These are phyloP conservation scores for Infundibulicybe gibba DNA, from an alignment of 768 basidiomycete species.

Conservation along the genomic window DNA sequence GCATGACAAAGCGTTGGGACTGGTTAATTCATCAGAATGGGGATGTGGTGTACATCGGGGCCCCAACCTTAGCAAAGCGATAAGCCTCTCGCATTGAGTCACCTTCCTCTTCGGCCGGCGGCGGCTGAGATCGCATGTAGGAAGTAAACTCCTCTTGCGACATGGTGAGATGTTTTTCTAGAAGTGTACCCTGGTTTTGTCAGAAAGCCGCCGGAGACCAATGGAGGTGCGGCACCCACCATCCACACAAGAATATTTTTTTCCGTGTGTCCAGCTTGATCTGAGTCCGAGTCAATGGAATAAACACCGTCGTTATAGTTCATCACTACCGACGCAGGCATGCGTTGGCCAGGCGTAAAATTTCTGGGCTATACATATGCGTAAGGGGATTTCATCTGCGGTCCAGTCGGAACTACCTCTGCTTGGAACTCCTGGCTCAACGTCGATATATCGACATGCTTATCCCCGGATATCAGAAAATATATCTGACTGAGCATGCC, in stretches of 20 bases:
- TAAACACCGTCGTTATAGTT: conserved; percentile 66
- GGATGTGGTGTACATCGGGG: not conserved
- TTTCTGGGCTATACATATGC: conserved; percentile 36
- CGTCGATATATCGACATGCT: conserved; percentile 54
- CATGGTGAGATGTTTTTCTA: conserved; percentile 86
- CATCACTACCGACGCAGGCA: conserved; percentile 70
- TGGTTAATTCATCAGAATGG: conserved; percentile 14
- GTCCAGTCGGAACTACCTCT: conserved; percentile 42
- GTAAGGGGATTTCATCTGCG: not conserved
- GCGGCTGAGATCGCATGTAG: conserved; percentile 38
- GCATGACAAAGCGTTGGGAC: conserved; percentile 76
- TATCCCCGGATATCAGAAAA: conserved; percentile 76
- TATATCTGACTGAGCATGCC: conserved; percentile 86
- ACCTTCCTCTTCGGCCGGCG: conserved; percentile 15
- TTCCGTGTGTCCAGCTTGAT: conserved; percentile 34
- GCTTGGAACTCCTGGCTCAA: conserved; percentile 58
- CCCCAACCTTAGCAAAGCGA: conserved; percentile 74
- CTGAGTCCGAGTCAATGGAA: conserved; percentile 55
- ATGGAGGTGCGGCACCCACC: conserved; percentile 28
- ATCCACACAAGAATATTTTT: conserved; percentile 78
- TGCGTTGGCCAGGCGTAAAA: conserved; percentile 78
- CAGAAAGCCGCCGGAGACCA: no score
- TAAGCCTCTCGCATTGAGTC: conserved; percentile 66
- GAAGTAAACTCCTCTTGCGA: conserved; percentile 58
- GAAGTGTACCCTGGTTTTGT: conserved; percentile 65